These are phyloP conservation scores for Colletotrichum orchidophilum DNA, from an alignment of 2,329 filamentous ascomycete genomes.

Conservation along the genomic window DNA sequence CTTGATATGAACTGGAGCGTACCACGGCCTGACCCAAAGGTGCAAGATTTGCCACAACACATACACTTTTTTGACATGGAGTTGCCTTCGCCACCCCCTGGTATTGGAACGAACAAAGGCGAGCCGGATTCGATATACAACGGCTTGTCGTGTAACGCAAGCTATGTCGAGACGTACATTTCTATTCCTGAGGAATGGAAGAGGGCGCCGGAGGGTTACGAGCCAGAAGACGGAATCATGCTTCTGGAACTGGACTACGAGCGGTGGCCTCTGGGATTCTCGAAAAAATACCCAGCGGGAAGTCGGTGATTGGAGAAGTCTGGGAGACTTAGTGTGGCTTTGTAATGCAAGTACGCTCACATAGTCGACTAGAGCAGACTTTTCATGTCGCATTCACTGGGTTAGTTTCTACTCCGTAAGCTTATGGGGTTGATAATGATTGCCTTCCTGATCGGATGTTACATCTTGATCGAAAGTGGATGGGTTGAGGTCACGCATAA, in stretches of 20 bases:
- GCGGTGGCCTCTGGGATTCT: not conserved
- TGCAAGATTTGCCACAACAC: not conserved
- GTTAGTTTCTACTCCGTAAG: no score
- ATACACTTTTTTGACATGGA: not conserved
- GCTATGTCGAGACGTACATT: not conserved
- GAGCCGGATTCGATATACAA: not conserved
- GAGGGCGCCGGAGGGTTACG: not conserved
- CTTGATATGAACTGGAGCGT: not conserved
- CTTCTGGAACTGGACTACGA: not conserved
- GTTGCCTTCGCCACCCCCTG: not conserved
- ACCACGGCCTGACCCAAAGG: not conserved
- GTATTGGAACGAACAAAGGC: not conserved
- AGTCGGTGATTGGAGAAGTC: no score
- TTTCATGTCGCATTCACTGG: no score
- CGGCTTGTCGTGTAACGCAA: not conserved
- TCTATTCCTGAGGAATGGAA: constrained; percentile 1
- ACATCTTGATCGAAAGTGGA: no score
- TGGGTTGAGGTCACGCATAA: no score
- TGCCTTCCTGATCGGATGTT: no score
- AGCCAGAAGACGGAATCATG: not conserved
- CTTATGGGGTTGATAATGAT: no score
- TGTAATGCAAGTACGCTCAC: no score
- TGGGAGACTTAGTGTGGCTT: no score
- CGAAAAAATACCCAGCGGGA: no score
- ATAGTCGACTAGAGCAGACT: no score